Evolutionary conservation across 1,139 yeast species (phyloP).

Genomic region (Scheffersomyces segobiensis): DNA sequence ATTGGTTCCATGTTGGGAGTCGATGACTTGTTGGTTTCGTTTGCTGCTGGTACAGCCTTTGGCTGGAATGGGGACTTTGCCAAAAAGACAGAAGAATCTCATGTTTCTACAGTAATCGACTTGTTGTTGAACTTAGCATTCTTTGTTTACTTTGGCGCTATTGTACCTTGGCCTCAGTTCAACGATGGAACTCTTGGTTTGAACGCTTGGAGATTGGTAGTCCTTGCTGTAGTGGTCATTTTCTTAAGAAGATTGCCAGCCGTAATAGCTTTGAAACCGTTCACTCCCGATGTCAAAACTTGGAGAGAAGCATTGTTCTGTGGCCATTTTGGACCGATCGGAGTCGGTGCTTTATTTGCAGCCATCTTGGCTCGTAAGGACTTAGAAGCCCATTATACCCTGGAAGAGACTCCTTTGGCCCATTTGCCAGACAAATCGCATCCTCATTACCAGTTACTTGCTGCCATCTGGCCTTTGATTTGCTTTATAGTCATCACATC

Average conservation of each 20-base stretch:
- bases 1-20: slow-evolving; percentile 90
- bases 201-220: slow-evolving; percentile 79
- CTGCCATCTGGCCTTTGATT: slow-evolving; percentile 86
- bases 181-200: slow-evolving; percentile 68
- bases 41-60: slow-evolving; percentile 95
- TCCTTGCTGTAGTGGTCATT: slow-evolving; percentile 81
- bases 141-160: slow-evolving; percentile 91
- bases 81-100: slow-evolving; percentile 82
- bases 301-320: slow-evolving; percentile 97
- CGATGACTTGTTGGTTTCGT: slow-evolving; percentile 89
- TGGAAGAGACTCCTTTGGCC: slow-evolving; percentile 61
- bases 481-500: slow-evolving; percentile 84
- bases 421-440: slow-evolving; percentile 53
- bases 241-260: slow-evolving; percentile 88
- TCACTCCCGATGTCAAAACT: slow-evolving; percentile 88
- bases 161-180: slow-evolving; percentile 89
- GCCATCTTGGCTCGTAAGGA: slow-evolving; percentile 81
- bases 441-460: slow-evolving; percentile 69
- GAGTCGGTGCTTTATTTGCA: slow-evolving; percentile 95
- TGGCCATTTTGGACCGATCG: slow-evolving; percentile 98
- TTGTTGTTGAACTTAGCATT: slow-evolving; percentile 79
- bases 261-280: slow-evolving; percentile 70
- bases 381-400: slow-evolving; percentile 57
- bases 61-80: slow-evolving; percentile 98
- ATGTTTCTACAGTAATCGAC: slow-evolving; percentile 91